Conservation (phyloP, 2,329 filamentous ascomycete species). For the Apiospora sp. region DNA sequence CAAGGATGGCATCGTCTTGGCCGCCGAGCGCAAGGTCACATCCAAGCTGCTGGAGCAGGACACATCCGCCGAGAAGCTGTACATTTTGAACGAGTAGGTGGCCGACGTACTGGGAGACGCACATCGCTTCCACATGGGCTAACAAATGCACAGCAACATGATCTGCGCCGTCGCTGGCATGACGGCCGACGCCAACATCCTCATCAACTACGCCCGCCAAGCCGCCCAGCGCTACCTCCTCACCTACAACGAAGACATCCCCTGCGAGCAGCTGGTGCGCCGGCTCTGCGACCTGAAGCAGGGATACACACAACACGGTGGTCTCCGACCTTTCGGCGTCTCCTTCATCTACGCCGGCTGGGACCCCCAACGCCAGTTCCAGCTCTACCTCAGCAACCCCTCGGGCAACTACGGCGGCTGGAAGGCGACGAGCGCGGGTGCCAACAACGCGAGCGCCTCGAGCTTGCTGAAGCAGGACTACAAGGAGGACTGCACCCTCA, state of each 20-base stretch:
- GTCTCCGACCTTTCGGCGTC: constrained; percentile 96
- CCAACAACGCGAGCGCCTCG: constrained; percentile 97
- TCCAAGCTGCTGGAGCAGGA: constrained; percentile 99
- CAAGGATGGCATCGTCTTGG: constrained; percentile 97
- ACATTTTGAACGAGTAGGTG: constrained; percentile 94
- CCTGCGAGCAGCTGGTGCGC: constrained; percentile 97
- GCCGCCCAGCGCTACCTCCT: constrained; percentile 96
- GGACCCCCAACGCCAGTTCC: constrained; percentile 95
- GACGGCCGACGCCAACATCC: constrained; percentile 99
- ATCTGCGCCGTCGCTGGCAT: constrained; percentile 99
- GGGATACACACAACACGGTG: constrained; percentile 98
- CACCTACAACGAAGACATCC: constrained; percentile 99
- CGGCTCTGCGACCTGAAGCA: constrained; percentile 98
- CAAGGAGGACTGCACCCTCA: constrained; percentile 95
- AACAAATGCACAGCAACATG: constrained; percentile 79
- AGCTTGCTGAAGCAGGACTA: constrained; percentile 99
- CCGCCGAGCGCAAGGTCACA: constrained; percentile 97
- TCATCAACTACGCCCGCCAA: constrained; percentile 99
- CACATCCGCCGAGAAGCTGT: constrained; percentile 99
- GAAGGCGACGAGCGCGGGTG: constrained; percentile 98
- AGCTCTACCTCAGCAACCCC: constrained; percentile 98
- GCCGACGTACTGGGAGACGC: not conserved
- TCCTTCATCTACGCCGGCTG: constrained; percentile 99
- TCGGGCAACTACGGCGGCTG: constrained; percentile 99
- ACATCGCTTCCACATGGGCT: not conserved